These are phyloP conservation scores for Papiliotrema terrestris DNA, from an alignment of 1,284 basidiomycete species.

Conservation along the genomic window DNA sequence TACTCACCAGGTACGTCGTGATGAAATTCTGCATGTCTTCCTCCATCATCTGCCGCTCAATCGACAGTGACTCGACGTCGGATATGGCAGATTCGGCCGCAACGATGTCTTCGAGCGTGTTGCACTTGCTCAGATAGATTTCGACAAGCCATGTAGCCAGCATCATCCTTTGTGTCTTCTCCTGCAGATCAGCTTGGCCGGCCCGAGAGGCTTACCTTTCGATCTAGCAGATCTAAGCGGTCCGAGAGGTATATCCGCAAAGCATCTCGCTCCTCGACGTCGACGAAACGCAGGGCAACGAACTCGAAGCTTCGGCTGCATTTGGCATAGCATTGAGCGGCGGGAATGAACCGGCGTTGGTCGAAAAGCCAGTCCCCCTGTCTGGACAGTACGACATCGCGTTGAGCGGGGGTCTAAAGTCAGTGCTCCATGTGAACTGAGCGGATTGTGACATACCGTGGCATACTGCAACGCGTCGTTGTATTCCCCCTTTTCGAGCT, in stretches of 20 bases:
- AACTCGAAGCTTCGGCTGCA: conserved; percentile 88
- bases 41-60: conserved; percentile 79
- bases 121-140: conserved; percentile 94
- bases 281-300: conserved; percentile 84
- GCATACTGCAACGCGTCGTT: conserved; percentile 75
- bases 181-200: conserved; percentile 53
- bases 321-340: conserved; percentile 87
- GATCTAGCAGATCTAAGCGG: conserved; percentile 74
- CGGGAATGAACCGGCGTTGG: conserved; percentile 78
- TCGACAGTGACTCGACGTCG: conserved; percentile 78
- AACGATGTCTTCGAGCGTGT: conserved; percentile 80
- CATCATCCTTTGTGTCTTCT: conserved; percentile 92
- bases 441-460: conserved; percentile 57
- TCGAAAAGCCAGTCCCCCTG: conserved; percentile 84
- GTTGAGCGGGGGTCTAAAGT: conserved; percentile 70
- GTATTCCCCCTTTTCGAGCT: conserved; percentile 72
- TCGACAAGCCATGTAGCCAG: conserved; percentile 98
- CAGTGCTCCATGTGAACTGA: neutral
- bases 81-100: conserved; percentile 72
- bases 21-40: conserved; percentile 91
- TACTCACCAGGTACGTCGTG: conserved; percentile 78
- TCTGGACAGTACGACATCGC: conserved; percentile 75
- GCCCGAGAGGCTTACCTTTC: conserved; percentile 57
- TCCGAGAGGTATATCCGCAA: conserved; percentile 86
- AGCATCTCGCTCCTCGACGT: conserved; percentile 86